Conservation (phyloP, 352 stramenopile species). For the Phytophthora constricta region DNA sequence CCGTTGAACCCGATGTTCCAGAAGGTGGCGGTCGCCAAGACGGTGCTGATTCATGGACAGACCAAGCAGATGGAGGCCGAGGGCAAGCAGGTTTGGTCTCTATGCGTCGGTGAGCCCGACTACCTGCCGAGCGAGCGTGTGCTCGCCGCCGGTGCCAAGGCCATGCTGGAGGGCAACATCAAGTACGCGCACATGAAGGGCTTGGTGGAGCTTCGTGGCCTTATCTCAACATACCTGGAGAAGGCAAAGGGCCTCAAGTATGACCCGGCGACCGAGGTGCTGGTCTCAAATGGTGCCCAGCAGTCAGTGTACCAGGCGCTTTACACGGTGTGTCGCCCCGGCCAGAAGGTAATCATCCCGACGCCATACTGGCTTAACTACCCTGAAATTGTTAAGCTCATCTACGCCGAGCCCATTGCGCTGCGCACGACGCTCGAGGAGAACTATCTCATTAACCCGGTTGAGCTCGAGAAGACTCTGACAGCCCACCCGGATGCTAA, state of each 20-base stretch:
- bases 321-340: slow-evolving; percentile 85
- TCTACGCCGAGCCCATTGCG: slow-evolving; percentile 88
- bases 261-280: slow-evolving; percentile 89
- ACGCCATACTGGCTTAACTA: slow-evolving; percentile 97
- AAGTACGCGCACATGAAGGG: slow-evolving; percentile 96
- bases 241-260: slow-evolving; percentile 91
- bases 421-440: slow-evolving; percentile 90
- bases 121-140: slow-evolving; percentile 91
- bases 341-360: slow-evolving; percentile 95
- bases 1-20: slow-evolving; percentile 84
- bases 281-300: slow-evolving; percentile 97
- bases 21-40: slow-evolving; percentile 89
- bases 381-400: slow-evolving; percentile 94
- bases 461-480: slow-evolving; percentile 73
- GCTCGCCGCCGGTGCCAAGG: slow-evolving; percentile 82
- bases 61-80: slow-evolving; percentile 96
- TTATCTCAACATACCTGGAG: slow-evolving; percentile 92
- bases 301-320: slow-evolving; percentile 94
- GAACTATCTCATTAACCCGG: slow-evolving; percentile 91
- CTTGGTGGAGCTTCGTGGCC: slow-evolving; percentile 82
- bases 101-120: slow-evolving; percentile 97
- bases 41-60: slow-evolving; percentile 93
- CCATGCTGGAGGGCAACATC: slow-evolving; percentile 82
- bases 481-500: slow-evolving; percentile 74
- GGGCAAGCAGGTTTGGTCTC: slow-evolving; percentile 89